Conservation (phyloP, 441 rosid species). For the Jatropha multifida region DNA sequence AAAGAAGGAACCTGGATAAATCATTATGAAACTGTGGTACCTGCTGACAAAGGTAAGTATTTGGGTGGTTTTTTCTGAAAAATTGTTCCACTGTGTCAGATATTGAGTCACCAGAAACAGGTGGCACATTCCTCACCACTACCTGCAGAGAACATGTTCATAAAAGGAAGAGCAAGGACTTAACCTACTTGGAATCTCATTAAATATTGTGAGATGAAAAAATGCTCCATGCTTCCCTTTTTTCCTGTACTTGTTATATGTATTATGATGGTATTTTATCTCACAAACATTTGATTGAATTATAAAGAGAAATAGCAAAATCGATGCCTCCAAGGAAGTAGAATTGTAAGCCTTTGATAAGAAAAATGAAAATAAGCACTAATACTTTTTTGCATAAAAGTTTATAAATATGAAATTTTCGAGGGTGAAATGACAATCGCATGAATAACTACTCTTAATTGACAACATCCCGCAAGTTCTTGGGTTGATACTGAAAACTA, state of each 20-base stretch:
- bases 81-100: slow-evolving; percentile 73
- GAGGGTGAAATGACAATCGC: neutral
- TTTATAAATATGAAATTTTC: neutral
- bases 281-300: neutral
- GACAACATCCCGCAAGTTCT: neutral
- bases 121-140: slow-evolving; percentile 83
- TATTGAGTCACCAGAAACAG: slow-evolving; percentile 48
- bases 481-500: neutral
- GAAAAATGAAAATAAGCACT: neutral
- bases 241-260: neutral
- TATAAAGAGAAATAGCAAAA: neutral
- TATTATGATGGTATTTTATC: neutral
- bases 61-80: slow-evolving; percentile 84
- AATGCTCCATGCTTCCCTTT: neutral
- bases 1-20: neutral
- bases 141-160: slow-evolving; percentile 50
- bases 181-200: neutral
- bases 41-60: slow-evolving; percentile 90
- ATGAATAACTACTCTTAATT: neutral
- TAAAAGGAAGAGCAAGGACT: neutral
- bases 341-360: neutral
- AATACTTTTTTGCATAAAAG: neutral
- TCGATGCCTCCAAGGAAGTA: neutral
- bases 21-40: slow-evolving; percentile 33
- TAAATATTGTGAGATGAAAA: neutral